Conservation (phyloP, 2,329 filamentous ascomycete genomes). For the Cyphellophora europaea region DNA sequence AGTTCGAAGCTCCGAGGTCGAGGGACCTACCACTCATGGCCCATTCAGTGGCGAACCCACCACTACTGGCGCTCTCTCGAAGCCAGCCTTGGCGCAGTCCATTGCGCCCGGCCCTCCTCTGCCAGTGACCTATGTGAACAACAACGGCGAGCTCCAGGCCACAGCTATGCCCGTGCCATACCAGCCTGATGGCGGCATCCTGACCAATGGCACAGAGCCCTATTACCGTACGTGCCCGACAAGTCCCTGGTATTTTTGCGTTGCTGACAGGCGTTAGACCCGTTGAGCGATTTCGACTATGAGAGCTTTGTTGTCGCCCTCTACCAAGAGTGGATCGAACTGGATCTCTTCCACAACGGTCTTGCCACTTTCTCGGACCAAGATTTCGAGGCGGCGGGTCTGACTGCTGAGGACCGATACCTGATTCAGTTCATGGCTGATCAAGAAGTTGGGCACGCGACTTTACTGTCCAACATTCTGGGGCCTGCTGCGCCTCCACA, state of each 20-base stretch:
- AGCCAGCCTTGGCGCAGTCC: conserved; percentile 45
- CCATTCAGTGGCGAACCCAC: conserved; percentile 58
- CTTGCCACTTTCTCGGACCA: conserved; percentile 58
- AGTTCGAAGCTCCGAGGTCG: conserved; percentile 39
- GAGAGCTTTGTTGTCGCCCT: conserved; percentile 65
- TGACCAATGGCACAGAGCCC: conserved; percentile 61
- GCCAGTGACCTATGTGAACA: conserved; percentile 58
- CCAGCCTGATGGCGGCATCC: conserved; percentile 61
- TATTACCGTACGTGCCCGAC: too few relatives aligned
- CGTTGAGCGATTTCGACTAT: conserved; percentile 75
- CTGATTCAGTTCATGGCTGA: conserved; percentile 69
- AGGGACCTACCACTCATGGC: conserved; percentile 56
- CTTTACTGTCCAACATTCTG: conserved; percentile 67
- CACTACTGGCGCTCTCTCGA: conserved; percentile 60
- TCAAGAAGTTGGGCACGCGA: conserved; percentile 71
- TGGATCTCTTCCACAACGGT: conserved; percentile 73
- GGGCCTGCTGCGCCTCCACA: conserved; percentile 60
- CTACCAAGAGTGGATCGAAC: conserved; percentile 77
- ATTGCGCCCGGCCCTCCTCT: conserved; percentile 51
- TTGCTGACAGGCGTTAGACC: too few relatives aligned
- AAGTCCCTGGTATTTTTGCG: conserved; percentile 56
- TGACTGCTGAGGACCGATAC: conserved; percentile 59
- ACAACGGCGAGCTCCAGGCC: conserved; percentile 59
- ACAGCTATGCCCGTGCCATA: conserved; percentile 59
- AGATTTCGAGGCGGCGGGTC: conserved; percentile 60